Conservation (phyloP, 192 early-diverging fungal genomes). For the Linnemannia exigua region DNA sequence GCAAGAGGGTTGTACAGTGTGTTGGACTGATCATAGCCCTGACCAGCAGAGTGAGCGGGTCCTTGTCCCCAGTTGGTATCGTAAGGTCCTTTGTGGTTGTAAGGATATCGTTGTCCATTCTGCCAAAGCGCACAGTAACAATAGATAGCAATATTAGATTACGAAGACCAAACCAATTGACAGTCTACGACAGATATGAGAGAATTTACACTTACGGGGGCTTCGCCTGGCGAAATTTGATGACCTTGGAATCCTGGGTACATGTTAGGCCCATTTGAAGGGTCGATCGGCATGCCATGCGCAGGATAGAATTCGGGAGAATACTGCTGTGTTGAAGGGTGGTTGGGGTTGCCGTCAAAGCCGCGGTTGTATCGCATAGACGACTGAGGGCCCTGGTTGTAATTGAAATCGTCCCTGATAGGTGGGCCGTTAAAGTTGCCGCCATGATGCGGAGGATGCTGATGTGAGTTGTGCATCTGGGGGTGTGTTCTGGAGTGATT, state of each 20-base stretch:
- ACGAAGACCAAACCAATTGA: background rate
- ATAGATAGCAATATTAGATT: background rate
- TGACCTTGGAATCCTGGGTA: constrained; percentile 19
- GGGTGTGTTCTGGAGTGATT: constrained; percentile 44
- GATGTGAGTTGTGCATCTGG: constrained; percentile 22
- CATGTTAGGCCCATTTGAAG: constrained; percentile 6
- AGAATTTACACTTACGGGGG: constrained; percentile 22
- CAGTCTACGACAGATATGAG: too few species aligned
- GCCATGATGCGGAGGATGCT: constrained; percentile 25
- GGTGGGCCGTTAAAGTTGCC: constrained; percentile 20
- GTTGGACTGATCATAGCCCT: constrained; percentile 18
- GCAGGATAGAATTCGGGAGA: constrained; percentile 19
- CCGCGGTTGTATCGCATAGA: constrained; percentile 21
- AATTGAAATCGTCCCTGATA: constrained; percentile 42
- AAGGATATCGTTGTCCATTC: constrained; percentile 21
- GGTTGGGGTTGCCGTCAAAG: constrained; percentile 16
- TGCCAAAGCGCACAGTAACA: background rate
- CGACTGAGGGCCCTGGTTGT: constrained; percentile 20
- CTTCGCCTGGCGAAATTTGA: constrained; percentile 23
- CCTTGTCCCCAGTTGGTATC: constrained; percentile 36
- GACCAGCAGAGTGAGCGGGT: background rate
- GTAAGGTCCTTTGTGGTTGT: constrained; percentile 33
- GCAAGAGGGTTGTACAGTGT: constrained; percentile 23
- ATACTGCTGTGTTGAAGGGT: constrained; percentile 18
- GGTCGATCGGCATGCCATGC: constrained; percentile 8